phyloP scores from a whole-genome alignment of 352 stramenopile genomes.

The Globisporangium nunn region DNA sequence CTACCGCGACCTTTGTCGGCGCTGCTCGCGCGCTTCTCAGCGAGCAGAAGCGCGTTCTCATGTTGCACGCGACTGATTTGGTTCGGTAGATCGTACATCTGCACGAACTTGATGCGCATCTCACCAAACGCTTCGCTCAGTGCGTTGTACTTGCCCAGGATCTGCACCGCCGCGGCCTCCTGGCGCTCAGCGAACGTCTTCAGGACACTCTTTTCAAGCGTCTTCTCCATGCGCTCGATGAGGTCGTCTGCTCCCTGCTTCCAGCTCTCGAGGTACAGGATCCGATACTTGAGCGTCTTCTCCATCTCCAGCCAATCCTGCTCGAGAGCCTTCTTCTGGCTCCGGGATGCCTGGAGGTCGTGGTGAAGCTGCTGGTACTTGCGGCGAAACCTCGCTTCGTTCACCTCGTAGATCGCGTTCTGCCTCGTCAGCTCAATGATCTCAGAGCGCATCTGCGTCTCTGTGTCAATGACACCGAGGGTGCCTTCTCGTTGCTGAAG shows the following conservation, averaged over 20 bases:
- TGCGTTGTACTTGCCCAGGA: constrained; percentile 32
- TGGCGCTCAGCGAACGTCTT: constrained; percentile 40
- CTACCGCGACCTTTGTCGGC: background rate
- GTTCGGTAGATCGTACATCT: constrained; percentile 34
- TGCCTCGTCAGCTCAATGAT: constrained; percentile 69
- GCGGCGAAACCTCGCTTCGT: constrained; percentile 67
- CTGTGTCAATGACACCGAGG: constrained; percentile 10
- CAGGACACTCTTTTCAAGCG: constrained; percentile 51
- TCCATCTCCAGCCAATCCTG: constrained; percentile 86
- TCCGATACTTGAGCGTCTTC: constrained; percentile 75
- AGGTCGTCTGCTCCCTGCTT: constrained; percentile 66
- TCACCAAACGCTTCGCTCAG: constrained; percentile 37
- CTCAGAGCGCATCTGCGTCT: constrained; percentile 35
- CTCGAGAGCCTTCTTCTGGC: constrained; percentile 35
- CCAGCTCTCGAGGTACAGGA: constrained; percentile 90
- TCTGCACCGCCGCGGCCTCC: constrained; percentile 18
- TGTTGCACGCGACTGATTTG: constrained; percentile 42
- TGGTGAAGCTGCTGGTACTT: constrained; percentile 45
- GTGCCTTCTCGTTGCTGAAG: constrained; percentile 14
- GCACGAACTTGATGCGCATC: constrained; percentile 43
- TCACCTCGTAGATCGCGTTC: constrained; percentile 75
- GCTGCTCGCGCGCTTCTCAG: constrained; percentile 18
- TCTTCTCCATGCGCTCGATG: constrained; percentile 54
- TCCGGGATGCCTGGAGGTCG: constrained; percentile 27
- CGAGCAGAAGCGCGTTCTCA: constrained; percentile 38